phyloP scores from a whole-genome alignment of 345 rosid genomes.

The Aegle marmelos region DNA sequence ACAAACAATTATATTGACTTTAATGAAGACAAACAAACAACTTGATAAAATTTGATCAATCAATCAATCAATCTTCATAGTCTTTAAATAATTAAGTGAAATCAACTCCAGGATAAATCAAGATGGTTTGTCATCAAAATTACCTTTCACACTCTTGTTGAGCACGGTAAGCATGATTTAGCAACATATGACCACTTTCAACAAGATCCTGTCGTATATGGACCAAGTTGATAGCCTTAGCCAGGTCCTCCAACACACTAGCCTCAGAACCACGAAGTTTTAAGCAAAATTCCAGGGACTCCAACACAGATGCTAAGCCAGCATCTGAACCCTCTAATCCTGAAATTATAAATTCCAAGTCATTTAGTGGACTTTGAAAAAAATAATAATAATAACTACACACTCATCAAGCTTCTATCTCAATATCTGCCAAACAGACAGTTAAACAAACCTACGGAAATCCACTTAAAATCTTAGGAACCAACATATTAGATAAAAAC shows the following conservation, averaged over 20 bases:
- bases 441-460: neutral
- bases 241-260: slow-evolving; percentile 82
- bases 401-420: neutral
- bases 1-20: neutral
- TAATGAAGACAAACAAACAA: neutral
- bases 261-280: slow-evolving; percentile 95
- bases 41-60: neutral
- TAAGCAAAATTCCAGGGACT: slow-evolving; percentile 85
- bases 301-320: slow-evolving; percentile 76
- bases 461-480: neutral
- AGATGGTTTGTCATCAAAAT: slow-evolving; percentile 10
- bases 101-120: slow-evolving; percentile 1
- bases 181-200: slow-evolving; percentile 77
- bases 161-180: slow-evolving; percentile 75
- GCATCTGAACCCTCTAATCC: slow-evolving; percentile 95
- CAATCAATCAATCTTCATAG: neutral
- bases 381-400: neutral
- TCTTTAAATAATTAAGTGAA: slow-evolving; percentile 9
- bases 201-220: slow-evolving; percentile 76
- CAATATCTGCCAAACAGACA: neutral
- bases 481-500: neutral
- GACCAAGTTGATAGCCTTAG: slow-evolving; percentile 81
- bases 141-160: slow-evolving; percentile 94
- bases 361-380: neutral
- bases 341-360: slow-evolving; percentile 22